Base-by-base conservation (phyloP, 305 asterid species). In the Fraxinus albicans region DNA sequence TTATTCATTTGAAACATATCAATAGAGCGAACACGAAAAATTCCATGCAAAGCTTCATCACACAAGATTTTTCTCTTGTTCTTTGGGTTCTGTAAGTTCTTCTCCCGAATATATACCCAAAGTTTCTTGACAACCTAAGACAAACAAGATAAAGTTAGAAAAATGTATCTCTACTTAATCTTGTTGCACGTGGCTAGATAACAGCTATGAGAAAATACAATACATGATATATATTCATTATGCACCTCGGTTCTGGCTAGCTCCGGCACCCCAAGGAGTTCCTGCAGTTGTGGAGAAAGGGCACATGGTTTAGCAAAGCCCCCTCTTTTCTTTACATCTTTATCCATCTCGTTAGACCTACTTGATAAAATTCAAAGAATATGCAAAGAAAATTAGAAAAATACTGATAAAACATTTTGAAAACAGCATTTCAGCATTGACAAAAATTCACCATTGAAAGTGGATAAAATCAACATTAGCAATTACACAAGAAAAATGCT, bases 1-100 rank as follows among this genome's bases (percentile, higher is more conserved):
- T 86, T 84, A 53, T 85, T 88, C 93, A 90, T 90, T 82, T 82
- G 83, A 79, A 90, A 90, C 91, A 88, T 90, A 87, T 90, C 86
- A 33, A 90, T 83, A 0, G 88, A 74, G 44, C 83, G 87, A 25
- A 83, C 90, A 47, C 79, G 79, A 69, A 88, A 88, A 84, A 90
- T 72, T 40, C 73, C 85, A 7, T 44, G 87, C 55, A 90, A 65
- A 21, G 80, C 75, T 35, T 90, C 83, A 79, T 90, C 91, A 81
- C 93, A 90, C 34, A 84, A 53, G 42, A 88, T 88, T 79, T 82
- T 90, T 34, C 84, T 82, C 89, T 67, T 90, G 79, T 88, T 84
- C 74, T 76, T 77, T 8, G 93, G 90, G 81, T 88, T 85, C 77
- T 90, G 93, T 84, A 90, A 80, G 58, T 90, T 78, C 21, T 90